Base-by-base conservation (phyloP, 73 alveolate genomes). In the Paramecium sexaurelia region DNA sequence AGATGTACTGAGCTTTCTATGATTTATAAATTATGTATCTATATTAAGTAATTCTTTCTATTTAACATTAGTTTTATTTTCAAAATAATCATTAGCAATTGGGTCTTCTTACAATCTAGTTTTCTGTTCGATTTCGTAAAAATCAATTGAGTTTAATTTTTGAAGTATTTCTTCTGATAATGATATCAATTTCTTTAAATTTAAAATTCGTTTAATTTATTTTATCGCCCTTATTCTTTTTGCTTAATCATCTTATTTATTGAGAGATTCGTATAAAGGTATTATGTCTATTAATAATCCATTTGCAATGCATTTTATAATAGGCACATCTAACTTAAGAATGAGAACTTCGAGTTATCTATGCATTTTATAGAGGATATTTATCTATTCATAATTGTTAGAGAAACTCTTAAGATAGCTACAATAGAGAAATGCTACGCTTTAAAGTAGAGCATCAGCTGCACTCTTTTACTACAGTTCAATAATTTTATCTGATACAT, bases 271-370 rank as follows among this genome's bases (percentile, higher is more conserved):
- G 7, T 61, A 61, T 29, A 61, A 13, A 45, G 11, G 9, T 13
- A 29, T 61, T 9, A 61, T 13, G 22, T 61, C 83, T 26, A 26
- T n/a, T 1, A 61, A 26, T 61, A 61, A 61, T 61, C 26, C 26
- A 19, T 13, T 61, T 61, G 83, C 1, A 61, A 61, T 61, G 22
- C 43, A 61, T 19, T 61, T 29, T 3, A 61, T 61, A 22, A 61
- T 61, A 10, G 83, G 83, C 47, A 51, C 67, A 17, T 51, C 67
- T n/a, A 61, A 61, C 83, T 61, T 61, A 19, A 61, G 43, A 61
- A 61, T 61, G 83, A 61, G 83, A 61, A 61, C 47, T 61, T 61
- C 83, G 26, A 61, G 83, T 29, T 26, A 32, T 61, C 83, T 61
- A 29, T 61, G 83, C 83, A 61, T 61, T 26, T 61, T 61, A 61